phyloP scores from a whole-genome alignment of 345 rosid genomes.

The Punica granatum region DNA sequence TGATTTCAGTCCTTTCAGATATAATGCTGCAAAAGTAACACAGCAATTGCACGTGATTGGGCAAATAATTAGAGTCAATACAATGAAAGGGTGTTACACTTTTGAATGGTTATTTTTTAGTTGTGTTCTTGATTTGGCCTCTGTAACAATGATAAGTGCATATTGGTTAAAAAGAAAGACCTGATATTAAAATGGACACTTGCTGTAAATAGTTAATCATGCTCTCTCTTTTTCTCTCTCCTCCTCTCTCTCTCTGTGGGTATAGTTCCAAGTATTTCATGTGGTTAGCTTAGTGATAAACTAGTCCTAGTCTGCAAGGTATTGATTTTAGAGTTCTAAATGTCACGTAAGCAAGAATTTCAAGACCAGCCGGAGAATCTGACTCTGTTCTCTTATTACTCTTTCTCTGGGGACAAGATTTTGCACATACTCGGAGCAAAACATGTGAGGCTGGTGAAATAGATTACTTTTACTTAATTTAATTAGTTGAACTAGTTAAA shows the following conservation, averaged over 20 bases:
- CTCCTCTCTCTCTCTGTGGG: too few relatives aligned
- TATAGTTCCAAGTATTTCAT: background rate
- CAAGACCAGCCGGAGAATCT: background rate
- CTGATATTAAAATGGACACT: too few relatives aligned
- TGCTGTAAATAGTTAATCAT: too few relatives aligned
- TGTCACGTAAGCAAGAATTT: background rate
- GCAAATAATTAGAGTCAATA: background rate
- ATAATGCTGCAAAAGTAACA: too few relatives aligned
- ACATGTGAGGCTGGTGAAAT: background rate
- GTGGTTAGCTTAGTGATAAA: background rate
- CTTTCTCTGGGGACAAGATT: background rate
- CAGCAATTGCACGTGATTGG: background rate
- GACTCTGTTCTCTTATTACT: background rate
- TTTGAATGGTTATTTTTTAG: background rate
- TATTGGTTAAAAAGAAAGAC: too few relatives aligned
- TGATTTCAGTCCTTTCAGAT: too few relatives aligned
- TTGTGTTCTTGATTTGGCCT: too few relatives aligned
- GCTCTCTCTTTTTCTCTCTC: too few relatives aligned
- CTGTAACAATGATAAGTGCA: too few relatives aligned
- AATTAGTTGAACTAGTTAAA: background rate
- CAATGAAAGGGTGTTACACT: background rate
- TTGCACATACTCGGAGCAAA: background rate
- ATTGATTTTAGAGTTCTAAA: background rate
- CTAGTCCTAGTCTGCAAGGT: background rate
- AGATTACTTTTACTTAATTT: too few relatives aligned